These are phyloP conservation scores for Fusarium zealandicum DNA, from an alignment of 2,329 filamentous ascomycete genomes.

Conservation along the genomic window DNA sequence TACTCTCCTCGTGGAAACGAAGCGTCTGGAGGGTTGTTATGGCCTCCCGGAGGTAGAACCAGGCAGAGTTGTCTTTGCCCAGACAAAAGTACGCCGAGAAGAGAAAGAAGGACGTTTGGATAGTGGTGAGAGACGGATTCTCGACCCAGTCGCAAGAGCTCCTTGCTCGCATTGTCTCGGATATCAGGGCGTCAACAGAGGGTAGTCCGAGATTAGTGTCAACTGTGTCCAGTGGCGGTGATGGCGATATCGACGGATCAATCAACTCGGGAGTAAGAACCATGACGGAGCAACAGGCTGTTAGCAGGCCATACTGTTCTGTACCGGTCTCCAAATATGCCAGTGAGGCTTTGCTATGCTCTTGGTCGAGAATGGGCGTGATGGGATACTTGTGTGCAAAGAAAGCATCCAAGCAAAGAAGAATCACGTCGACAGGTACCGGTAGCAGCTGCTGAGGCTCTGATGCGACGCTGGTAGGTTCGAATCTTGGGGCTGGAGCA, in stretches of 20 bases:
- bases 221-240: not conserved
- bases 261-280: slow-evolving; percentile 40
- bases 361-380: slow-evolving; percentile 43
- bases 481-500: not conserved
- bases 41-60: slow-evolving; percentile 44
- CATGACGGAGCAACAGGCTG: slow-evolving; percentile 42
- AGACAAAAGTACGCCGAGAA: slow-evolving; percentile 43
- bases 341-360: slow-evolving; percentile 21
- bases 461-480: not conserved
- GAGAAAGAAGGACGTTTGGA: slow-evolving; percentile 46
- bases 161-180: slow-evolving; percentile 41
- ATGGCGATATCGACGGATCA: slow-evolving; percentile 3
- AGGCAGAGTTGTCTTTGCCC: slow-evolving; percentile 45
- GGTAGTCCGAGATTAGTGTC: slow-evolving; percentile 19
- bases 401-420: slow-evolving; percentile 42
- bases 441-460: slow-evolving; percentile 1
- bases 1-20: slow-evolving; percentile 41
- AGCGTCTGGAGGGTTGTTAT: slow-evolving; percentile 42
- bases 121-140: slow-evolving; percentile 37
- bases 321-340: not conserved
- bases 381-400: slow-evolving; percentile 47
- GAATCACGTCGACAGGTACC: slow-evolving; percentile 25
- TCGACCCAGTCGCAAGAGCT: slow-evolving; percentile 37
- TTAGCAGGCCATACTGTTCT: slow-evolving; percentile 40
- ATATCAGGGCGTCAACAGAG: slow-evolving; percentile 36